Percentiles rank a stretch among this genome's conserved stretches.
Evolutionary conservation across 2,329 filamentous ascomycete genomes (phyloP).

Genomic region (Sphaerulina populicola): DNA sequence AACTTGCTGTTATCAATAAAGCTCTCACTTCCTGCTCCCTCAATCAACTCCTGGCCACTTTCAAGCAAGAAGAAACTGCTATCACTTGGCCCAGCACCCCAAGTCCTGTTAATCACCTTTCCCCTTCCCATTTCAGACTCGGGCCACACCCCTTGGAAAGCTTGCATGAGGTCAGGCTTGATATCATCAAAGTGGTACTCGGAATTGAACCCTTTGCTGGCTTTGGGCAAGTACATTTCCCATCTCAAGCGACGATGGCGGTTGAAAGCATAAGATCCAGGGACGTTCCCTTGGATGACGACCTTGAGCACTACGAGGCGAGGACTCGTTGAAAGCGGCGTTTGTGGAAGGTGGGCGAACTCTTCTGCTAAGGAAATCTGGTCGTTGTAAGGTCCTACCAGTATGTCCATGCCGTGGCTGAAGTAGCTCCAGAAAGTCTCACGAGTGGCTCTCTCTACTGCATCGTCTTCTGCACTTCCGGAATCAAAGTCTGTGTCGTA

Average conservation of each 20-base stretch:
- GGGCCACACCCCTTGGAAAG: slow-evolving; percentile 46
- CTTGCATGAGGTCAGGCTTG: slow-evolving; percentile 40
- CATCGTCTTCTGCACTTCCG: slow-evolving; percentile 48
- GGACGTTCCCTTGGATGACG: slow-evolving; percentile 89
- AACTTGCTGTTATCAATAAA: slow-evolving; percentile 68
- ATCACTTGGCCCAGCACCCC: slow-evolving; percentile 30
- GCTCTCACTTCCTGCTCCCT: slow-evolving; percentile 42
- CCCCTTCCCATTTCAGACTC: slow-evolving; percentile 44
- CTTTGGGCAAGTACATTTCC: slow-evolving; percentile 49
- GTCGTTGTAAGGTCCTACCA: slow-evolving; percentile 67
- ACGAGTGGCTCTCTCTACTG: slow-evolving; percentile 47
- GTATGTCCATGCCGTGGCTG: slow-evolving; percentile 83
- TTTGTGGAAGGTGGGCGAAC: slow-evolving; percentile 6
- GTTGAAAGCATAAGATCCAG: slow-evolving; percentile 94
- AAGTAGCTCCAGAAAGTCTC: slow-evolving; percentile 96
- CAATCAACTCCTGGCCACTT: slow-evolving; percentile 33
- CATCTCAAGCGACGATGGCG: slow-evolving; percentile 83
- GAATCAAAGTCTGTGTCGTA: slow-evolving; percentile 41
- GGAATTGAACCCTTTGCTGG: slow-evolving; percentile 51
- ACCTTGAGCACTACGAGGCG: slow-evolving; percentile 80
- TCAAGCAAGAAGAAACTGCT: slow-evolving; percentile 32
- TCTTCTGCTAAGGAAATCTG: slow-evolving; percentile 10
- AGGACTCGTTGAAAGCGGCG: slow-evolving; percentile 23
- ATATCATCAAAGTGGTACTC: slow-evolving; percentile 68
- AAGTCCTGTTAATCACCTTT: slow-evolving; percentile 33